A percentile compares a stretch with the other conserved stretches of the same genome.
These are phyloP conservation scores for Trametes polyzona DNA, from an alignment of 1,284 basidiomycete genomes.

Conservation along the genomic window DNA sequence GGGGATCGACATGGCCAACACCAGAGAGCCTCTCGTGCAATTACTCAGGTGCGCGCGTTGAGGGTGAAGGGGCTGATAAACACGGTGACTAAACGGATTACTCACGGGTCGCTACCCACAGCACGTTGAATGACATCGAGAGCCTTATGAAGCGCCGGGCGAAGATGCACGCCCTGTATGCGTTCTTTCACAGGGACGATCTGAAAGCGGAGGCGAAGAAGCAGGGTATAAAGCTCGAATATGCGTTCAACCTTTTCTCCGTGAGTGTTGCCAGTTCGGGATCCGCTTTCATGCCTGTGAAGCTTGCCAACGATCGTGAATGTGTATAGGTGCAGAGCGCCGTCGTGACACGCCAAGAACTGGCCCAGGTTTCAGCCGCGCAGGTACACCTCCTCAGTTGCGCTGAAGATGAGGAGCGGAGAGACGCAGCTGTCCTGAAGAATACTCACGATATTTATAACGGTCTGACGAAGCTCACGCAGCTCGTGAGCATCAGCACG, in stretches of 20 bases:
- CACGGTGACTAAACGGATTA: too few relatives aligned
- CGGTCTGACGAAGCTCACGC: neutral
- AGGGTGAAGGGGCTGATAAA: too few relatives aligned
- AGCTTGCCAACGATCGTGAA: too few relatives aligned
- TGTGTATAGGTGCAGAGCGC: neutral
- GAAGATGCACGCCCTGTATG: neutral
- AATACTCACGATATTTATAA: neutral
- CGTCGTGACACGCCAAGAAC: neutral
- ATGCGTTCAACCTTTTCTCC: neutral
- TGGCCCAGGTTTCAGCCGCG: neutral
- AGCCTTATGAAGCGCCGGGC: conserved; percentile 2
- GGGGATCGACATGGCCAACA: neutral
- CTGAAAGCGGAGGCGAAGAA: neutral
- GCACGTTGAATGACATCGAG: neutral
- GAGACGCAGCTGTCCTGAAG: neutral
- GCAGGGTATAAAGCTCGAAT: neutral
- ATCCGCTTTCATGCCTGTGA: neutral
- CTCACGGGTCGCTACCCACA: neutral
- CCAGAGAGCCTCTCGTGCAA: neutral
- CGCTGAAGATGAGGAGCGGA: neutral
- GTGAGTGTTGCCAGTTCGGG: neutral
- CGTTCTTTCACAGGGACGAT: neutral
- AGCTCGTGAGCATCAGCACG: neutral
- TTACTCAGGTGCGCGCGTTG: conserved; percentile 1
- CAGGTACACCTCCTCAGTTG: neutral